phyloP scores from a whole-genome alignment of 306 rosid genomes.

The Cucurbita ficifolia region DNA sequence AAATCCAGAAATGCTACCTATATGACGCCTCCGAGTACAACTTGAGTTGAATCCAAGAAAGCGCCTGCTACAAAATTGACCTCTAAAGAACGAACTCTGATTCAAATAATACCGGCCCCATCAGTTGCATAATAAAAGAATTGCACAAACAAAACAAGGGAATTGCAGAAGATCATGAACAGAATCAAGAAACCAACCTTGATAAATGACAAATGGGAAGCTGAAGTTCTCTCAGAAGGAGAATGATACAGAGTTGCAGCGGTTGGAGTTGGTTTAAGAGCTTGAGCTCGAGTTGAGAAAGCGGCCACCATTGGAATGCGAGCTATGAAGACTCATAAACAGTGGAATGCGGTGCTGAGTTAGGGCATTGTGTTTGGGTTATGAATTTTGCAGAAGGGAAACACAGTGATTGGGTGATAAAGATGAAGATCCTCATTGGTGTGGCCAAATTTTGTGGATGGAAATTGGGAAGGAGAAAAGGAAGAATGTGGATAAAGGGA shows the following conservation, averaged over 20 bases:
- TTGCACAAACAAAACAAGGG: too few species aligned
- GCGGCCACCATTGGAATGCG: constrained; percentile 46
- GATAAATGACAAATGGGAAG: constrained; percentile 19
- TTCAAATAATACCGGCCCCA: constrained; percentile 40
- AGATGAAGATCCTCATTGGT: neutral
- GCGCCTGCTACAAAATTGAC: constrained; percentile 29
- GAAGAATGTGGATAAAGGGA: neutral
- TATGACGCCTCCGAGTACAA: constrained; percentile 27
- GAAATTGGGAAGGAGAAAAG: neutral
- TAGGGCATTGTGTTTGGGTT: neutral
- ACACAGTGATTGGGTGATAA: neutral
- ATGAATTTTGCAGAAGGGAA: neutral
- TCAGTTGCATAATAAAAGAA: neutral
- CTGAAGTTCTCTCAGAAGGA: constrained; percentile 16
- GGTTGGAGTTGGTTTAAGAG: constrained; percentile 15
- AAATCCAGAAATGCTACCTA: constrained; percentile 24
- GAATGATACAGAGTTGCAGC: constrained; percentile 9
- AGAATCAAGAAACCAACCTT: constrained; percentile 18
- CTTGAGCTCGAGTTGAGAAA: constrained; percentile 25
- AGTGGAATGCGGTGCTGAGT: neutral
- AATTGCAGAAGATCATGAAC: neutral
- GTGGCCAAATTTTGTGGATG: neutral
- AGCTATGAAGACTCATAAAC: neutral
- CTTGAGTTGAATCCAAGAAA: constrained; percentile 19
- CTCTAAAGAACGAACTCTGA: constrained; percentile 37